These are phyloP conservation scores for Alternaria ventricosa DNA, from an alignment of 2,329 filamentous ascomycete genomes.

Conservation along the genomic window DNA sequence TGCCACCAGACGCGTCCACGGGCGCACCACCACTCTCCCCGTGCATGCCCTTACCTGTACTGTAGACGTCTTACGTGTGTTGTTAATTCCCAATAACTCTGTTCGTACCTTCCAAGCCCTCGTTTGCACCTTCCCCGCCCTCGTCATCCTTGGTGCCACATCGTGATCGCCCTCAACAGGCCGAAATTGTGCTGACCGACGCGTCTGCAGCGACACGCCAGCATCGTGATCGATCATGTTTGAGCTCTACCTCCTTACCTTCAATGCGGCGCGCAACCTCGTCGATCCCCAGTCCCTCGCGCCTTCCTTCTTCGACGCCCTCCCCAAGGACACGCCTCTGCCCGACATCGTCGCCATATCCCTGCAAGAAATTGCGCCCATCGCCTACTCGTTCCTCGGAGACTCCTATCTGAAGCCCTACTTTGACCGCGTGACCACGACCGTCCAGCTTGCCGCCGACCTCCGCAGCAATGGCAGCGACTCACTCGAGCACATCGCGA, in stretches of 20 bases:
- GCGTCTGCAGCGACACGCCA: slow-evolving; percentile 11
- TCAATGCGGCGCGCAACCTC: slow-evolving; percentile 80
- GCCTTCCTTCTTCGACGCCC: slow-evolving; percentile 63
- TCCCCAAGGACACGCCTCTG: slow-evolving; percentile 57
- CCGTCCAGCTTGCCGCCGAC: slow-evolving; percentile 72
- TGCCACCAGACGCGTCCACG: background rate
- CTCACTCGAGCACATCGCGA: slow-evolving; percentile 73
- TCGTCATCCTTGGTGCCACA: background rate
- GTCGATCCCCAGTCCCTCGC: slow-evolving; percentile 76
- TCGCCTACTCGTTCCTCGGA: slow-evolving; percentile 84
- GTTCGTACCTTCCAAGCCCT: background rate
- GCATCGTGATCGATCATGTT: slow-evolving; percentile 50
- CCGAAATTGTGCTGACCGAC: slow-evolving; percentile 28
- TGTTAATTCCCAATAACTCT: background rate
- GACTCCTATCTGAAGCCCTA: slow-evolving; percentile 80
- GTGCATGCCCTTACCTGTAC: background rate
- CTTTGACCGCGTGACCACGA: slow-evolving; percentile 72
- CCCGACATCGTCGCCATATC: slow-evolving; percentile 71
- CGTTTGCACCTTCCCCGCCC: background rate
- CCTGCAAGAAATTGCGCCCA: slow-evolving; percentile 88
- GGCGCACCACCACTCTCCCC: background rate
- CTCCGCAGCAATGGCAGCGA: slow-evolving; percentile 49
- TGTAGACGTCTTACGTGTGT: background rate
- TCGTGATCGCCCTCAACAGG: slow-evolving; percentile 19
- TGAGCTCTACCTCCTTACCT: slow-evolving; percentile 80